Evolutionary conservation across 1,284 basidiomycete species (phyloP), one percentile per base, ranked within the genome.

Genomic region (Ustilago shanxiensis): DNA sequence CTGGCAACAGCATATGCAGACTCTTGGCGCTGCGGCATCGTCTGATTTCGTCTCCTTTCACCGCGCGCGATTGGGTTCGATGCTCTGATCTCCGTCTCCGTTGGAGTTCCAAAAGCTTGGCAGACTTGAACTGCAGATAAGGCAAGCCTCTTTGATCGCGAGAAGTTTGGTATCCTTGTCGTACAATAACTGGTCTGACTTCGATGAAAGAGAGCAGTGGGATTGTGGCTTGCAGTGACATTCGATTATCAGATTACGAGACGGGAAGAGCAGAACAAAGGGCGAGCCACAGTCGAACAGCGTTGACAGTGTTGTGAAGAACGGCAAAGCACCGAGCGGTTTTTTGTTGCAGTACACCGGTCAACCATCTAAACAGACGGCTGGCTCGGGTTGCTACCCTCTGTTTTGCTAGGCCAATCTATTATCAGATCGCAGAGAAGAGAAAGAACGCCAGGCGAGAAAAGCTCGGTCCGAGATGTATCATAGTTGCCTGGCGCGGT

Each of bases 371-470:
- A 16, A 39, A 39, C 31, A 39, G 11, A 18, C 37, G 37, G 37
- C 37, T 47, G 47, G 14, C 47, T 49, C 24, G 47, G 47, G 47
- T 16, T 49, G 2, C 16, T 28, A 11, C 31, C 44, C 44, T 20
- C 13, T 22, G 20, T 45, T 45, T 26, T 26, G 47, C 47, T 37
- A 41, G 33, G 26, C 47, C 26, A 49, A 56, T 50, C 53, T 39
- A 37, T 63, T 55, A 63, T 63, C 60, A 63, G 53, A 63, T 63
- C 9, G n/a, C 44, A 35, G 20, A n/a, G n/a, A n/a, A n/a, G n/a
- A n/a, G 22, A 7, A 18, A 31, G 26, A 24, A 6, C 1, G n/a
- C 14, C 31, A 14, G 31, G 28, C 22, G 51, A 31, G 29, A 35
- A n/a, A 9, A 20, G 29, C 29, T 53, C 51, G 51, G 52, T 37